These are phyloP conservation scores for Alternaria burnsii DNA, from an alignment of 2,329 filamentous ascomycete species.

Conservation along the genomic window DNA sequence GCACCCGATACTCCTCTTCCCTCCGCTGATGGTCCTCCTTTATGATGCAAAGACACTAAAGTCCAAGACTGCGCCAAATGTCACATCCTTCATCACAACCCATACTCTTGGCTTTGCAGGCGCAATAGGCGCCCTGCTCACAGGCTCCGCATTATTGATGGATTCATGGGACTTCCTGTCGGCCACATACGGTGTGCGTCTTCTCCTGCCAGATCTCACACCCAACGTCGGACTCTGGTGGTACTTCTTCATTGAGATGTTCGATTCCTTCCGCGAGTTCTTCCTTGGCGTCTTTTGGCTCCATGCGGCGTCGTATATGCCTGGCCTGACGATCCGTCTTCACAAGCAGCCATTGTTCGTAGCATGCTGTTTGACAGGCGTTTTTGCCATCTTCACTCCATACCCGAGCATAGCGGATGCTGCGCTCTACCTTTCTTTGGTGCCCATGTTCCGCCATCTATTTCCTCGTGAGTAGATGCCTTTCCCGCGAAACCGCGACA, in stretches of 20 bases:
- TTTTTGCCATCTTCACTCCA: constrained; percentile 95
- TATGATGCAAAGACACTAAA: constrained; percentile 58
- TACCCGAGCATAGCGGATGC: constrained; percentile 94
- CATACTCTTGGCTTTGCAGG: constrained; percentile 63
- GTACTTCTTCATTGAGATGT: constrained; percentile 99
- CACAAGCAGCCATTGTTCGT: constrained; percentile 87
- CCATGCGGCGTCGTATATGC: constrained; percentile 89
- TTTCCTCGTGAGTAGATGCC: constrained; percentile 72
- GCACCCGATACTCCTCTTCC: constrained; percentile 87
- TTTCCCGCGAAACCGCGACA: background rate
- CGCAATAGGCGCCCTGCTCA: constrained; percentile 64
- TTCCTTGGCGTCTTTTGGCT: constrained; percentile 99
- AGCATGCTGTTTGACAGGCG: constrained; percentile 81
- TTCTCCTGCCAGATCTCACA: constrained; percentile 89
- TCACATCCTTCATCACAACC: constrained; percentile 62
- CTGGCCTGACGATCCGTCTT: constrained; percentile 82
- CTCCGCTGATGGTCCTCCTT: constrained; percentile 80
- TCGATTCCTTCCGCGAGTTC: constrained; percentile 96
- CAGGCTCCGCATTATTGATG: constrained; percentile 76
- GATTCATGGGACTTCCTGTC: constrained; percentile 86
- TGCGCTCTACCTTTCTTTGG: constrained; percentile 81
- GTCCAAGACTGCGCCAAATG: constrained; percentile 37
- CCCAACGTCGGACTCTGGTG: constrained; percentile 98
- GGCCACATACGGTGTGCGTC: constrained; percentile 91
- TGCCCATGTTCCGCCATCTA: constrained; percentile 88